These are phyloP conservation scores for Stachybotrys chartarum DNA, from an alignment of 2,329 filamentous ascomycete genomes.

Conservation along the genomic window DNA sequence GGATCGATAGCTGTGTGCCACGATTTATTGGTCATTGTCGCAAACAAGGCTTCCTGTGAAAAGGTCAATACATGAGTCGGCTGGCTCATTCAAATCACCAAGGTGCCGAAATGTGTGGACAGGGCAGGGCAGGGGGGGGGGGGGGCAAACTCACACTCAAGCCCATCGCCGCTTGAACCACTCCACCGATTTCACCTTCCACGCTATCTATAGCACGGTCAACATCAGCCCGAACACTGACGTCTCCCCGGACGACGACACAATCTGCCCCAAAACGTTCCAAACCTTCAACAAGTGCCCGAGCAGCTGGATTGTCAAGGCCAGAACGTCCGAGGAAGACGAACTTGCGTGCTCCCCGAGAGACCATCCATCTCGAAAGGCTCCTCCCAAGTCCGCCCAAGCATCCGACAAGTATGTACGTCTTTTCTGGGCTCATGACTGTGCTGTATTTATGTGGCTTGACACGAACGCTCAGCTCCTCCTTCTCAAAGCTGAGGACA, in stretches of 20 bases:
- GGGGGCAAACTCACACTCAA: background rate
- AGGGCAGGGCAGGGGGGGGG: too few species aligned
- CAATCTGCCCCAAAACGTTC: background rate
- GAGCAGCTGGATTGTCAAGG: too few species aligned
- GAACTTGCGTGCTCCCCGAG: background rate
- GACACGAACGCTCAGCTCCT: background rate
- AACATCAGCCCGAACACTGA: background rate
- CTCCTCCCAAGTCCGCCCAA: background rate
- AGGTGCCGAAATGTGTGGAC: too few species aligned
- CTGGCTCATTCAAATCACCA: background rate
- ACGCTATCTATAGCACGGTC: background rate
- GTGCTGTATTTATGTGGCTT: too few species aligned
- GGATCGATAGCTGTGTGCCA: background rate
- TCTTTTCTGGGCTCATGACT: too few species aligned
- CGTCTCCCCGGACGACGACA: background rate
- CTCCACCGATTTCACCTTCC: background rate
- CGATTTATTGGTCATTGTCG: background rate
- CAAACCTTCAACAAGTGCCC: background rate
- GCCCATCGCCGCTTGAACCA: background rate
- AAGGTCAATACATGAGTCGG: background rate
- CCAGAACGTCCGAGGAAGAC: background rate
- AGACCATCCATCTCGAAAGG: background rate
- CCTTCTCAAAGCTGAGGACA: background rate
- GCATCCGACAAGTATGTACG: background rate
- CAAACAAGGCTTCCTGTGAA: background rate